Conservation (phyloP, 148 eudicot species). For the Camellia lanceoleosa region DNA sequence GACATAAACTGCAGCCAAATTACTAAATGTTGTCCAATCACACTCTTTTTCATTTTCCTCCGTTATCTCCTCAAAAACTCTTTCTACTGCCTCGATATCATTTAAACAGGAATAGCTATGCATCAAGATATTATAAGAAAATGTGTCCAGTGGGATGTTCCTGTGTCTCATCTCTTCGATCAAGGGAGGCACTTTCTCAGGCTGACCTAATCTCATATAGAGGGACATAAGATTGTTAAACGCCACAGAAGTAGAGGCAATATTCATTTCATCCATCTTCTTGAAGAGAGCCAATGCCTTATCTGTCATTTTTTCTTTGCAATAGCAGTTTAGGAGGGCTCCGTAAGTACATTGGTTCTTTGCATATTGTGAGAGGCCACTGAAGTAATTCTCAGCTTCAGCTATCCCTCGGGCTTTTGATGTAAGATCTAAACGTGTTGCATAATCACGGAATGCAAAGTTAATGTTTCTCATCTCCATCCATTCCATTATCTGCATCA, state of each 20-base stretch:
- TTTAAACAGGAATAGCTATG: constrained; percentile 46
- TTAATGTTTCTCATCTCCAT: constrained; percentile 47
- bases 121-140: constrained; percentile 49
- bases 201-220: constrained; percentile 47
- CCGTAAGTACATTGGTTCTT: constrained; percentile 46
- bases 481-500: constrained; percentile 73
- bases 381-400: constrained; percentile 69
- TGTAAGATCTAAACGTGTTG: constrained; percentile 49
- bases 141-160: constrained; percentile 29
- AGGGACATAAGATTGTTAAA: constrained; percentile 61
- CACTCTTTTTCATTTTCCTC: constrained; percentile 17
- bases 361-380: constrained; percentile 31
- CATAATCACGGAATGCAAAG: constrained; percentile 31
- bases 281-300: constrained; percentile 56
- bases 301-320: constrained; percentile 41
- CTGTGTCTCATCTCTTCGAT: constrained; percentile 61
- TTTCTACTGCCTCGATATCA: constrained; percentile 67
- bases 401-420: constrained; percentile 46
- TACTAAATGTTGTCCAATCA: constrained; percentile 61
- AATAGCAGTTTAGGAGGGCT: constrained; percentile 68
- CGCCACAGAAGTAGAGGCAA: constrained; percentile 23
- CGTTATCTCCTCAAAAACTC: constrained; percentile 48
- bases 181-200: constrained; percentile 57
- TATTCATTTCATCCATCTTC: constrained; percentile 52
- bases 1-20: constrained; percentile 46